These are phyloP conservation scores for Eucalyptus viminalis DNA, from an alignment of 345 rosid species.

Conservation along the genomic window DNA sequence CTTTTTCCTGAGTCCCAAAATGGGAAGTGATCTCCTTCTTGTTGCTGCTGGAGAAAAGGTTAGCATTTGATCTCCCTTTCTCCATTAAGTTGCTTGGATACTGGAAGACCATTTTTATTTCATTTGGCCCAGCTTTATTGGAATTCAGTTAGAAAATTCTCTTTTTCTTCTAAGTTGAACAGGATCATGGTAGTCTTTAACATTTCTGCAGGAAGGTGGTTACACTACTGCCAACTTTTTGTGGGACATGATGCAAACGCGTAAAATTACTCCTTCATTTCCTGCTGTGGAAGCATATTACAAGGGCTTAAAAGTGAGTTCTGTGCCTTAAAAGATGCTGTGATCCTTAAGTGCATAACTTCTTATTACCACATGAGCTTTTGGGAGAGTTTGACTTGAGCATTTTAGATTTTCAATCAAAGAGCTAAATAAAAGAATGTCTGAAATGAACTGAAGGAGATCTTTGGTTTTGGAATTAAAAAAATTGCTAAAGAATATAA, in stretches of 20 bases:
- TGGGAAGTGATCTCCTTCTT: conserved; percentile 70
- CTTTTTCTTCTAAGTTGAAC: not conserved
- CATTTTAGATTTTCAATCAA: not conserved
- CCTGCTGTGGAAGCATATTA: conserved; percentile 78
- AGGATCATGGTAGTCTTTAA: not conserved
- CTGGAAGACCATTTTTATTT: not conserved
- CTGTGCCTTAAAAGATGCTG: not conserved
- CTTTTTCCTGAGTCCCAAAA: conserved; percentile 39
- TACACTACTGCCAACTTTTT: conserved; percentile 72
- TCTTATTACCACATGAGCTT: not conserved
- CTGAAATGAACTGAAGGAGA: not conserved
- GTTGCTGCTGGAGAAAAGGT: conserved; percentile 91
- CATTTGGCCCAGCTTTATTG: not conserved
- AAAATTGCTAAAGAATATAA: not conserved
- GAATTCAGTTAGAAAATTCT: not conserved
- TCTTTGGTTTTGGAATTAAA: not conserved
- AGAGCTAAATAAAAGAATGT: not conserved
- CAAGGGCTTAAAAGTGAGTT: conserved; percentile 66
- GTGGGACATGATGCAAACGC: conserved; percentile 91
- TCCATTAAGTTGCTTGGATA: not conserved
- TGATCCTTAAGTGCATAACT: not conserved
- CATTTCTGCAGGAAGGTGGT: conserved; percentile 58
- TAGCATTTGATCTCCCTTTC: not conserved
- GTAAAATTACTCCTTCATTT: conserved; percentile 21
- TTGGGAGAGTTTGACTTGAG: not conserved